Percentiles rank a stretch among this genome's conserved stretches.
phyloP scores from a whole-genome alignment of 1,139 yeast genomes.

The Saccharomycopsis hybrid region DNA sequence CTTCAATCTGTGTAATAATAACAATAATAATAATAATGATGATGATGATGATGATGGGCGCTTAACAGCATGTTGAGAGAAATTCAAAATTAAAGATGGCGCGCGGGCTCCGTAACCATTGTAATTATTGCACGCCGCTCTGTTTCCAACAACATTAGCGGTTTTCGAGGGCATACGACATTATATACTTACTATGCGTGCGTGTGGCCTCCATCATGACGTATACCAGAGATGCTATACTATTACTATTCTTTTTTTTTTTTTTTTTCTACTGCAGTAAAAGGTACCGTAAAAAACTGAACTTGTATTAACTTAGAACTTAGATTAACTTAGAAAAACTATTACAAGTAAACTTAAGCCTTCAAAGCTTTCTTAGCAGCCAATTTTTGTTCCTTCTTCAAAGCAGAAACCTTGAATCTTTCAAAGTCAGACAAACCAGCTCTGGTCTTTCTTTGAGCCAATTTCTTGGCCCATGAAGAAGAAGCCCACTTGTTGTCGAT shows the following conservation, averaged over 20 bases:
- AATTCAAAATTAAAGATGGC: neutral
- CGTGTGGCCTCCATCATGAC: no score
- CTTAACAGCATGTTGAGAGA: no score
- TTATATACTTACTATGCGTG: no score
- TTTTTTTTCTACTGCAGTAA: no score
- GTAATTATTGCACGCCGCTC: no score
- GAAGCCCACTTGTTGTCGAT: constrained; percentile 87
- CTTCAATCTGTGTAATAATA: no score
- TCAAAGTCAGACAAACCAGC: constrained; percentile 91
- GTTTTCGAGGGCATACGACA: no score
- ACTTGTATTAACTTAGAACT: neutral
- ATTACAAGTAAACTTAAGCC: neutral
- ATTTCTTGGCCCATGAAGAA: constrained; percentile 96
- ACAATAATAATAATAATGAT: no score
- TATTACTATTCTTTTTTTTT: no score
- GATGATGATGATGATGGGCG: no score
- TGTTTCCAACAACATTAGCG: no score
- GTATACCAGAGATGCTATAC: no score
- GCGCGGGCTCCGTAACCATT: neutral
- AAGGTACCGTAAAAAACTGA: neutral
- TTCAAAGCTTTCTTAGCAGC: constrained; percentile 66
- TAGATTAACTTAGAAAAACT: neutral
- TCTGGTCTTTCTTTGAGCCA: constrained; percentile 92
- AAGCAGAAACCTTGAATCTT: constrained; percentile 98
- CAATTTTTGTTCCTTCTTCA: constrained; percentile 94